A percentile compares a stretch with the other conserved stretches of the same genome.
phyloP scores from a whole-genome alignment of 768 basidiomycete genomes.

The Sistotremastrum niveocremeum region DNA sequence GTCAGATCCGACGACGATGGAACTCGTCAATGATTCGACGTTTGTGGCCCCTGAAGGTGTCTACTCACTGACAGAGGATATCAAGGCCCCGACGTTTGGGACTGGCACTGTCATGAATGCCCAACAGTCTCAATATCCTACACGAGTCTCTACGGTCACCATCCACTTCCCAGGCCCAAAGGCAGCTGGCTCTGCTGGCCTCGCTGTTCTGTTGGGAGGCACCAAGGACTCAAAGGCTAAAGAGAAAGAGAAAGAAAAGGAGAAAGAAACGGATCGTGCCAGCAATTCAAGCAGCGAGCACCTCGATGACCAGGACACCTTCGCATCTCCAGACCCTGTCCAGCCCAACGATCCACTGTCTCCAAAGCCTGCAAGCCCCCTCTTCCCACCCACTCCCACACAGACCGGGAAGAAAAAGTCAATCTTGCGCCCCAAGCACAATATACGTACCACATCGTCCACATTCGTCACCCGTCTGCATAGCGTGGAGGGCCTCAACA shows the following conservation, averaged over 20 bases:
- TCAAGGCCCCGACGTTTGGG: conserved; percentile 46
- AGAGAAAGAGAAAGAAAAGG: conserved; percentile 32
- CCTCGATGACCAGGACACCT: conserved; percentile 39
- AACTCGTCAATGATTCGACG: conserved; percentile 51
- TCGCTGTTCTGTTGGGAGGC: conserved; percentile 54
- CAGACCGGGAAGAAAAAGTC: conserved; percentile 47
- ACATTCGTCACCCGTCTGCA: conserved; percentile 86
- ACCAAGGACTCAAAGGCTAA: conserved; percentile 25
- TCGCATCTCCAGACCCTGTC: conserved; percentile 20
- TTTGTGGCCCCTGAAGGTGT: conserved; percentile 87
- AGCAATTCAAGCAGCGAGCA: conserved; percentile 79
- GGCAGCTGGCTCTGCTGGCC: conserved; percentile 33
- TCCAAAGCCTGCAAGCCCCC: conserved; percentile 40
- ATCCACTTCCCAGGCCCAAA: conserved; percentile 51
- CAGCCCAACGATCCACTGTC: conserved; percentile 18
- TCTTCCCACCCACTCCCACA: conserved; percentile 35
- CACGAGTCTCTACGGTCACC: conserved; percentile 46
- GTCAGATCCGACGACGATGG: conserved; percentile 33
- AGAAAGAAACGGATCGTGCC: conserved; percentile 35
- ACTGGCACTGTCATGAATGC: conserved; percentile 21
- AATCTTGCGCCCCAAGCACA: conserved; percentile 70
- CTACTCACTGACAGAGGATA: conserved; percentile 78
- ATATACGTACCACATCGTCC: conserved; percentile 80
- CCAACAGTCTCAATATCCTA: conserved; percentile 32
- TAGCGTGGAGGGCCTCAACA: conserved; percentile 61